Conservation (phyloP, 2,329 filamentous ascomycete species). For the Amylocarpus encephaloides region DNA sequence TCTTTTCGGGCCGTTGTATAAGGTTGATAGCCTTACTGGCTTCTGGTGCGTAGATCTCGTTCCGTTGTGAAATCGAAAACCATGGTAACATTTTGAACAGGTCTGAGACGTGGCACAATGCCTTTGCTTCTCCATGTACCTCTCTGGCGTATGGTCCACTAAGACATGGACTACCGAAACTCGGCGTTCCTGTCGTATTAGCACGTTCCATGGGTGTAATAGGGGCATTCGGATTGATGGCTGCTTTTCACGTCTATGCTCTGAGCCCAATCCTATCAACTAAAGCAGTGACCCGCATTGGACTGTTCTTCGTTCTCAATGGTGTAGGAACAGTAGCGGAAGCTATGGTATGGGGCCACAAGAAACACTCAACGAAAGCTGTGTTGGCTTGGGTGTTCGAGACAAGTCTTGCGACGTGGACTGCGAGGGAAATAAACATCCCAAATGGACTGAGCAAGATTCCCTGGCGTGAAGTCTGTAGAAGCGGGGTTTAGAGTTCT, state of each 20-base stretch:
- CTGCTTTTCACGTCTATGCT: conserved; percentile 35
- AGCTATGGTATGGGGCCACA: conserved; percentile 33
- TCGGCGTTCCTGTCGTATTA: conserved; percentile 29
- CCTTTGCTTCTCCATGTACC: conserved; percentile 35
- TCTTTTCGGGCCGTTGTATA: conserved; percentile 37
- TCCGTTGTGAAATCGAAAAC: background rate
- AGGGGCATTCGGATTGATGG: conserved; percentile 36
- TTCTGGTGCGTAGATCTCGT: conserved; percentile 31
- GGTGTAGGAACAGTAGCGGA: conserved; percentile 33
- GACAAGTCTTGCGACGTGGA: conserved; percentile 32
- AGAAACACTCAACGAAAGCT: conserved; percentile 30
- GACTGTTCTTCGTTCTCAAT: conserved; percentile 36
- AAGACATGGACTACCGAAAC: conserved; percentile 28
- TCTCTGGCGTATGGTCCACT: conserved; percentile 35
- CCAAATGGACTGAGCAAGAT: conserved; percentile 31
- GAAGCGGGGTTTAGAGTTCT: background rate
- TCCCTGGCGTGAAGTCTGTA: conserved; percentile 30
- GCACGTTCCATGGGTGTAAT: conserved; percentile 34
- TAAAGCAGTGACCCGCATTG: conserved; percentile 31
- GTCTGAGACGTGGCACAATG: conserved; percentile 39
- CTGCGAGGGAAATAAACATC: conserved; percentile 30
- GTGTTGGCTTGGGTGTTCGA: conserved; percentile 33
- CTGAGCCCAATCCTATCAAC: conserved; percentile 31
- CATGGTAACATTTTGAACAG: conserved; percentile 10
- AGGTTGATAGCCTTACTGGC: conserved; percentile 32